Evolutionary conservation across 106 monocot genomes (phyloP), one percentile per base, ranked within the genome.

Genomic region (Dactylorhiza incarnata): DNA sequence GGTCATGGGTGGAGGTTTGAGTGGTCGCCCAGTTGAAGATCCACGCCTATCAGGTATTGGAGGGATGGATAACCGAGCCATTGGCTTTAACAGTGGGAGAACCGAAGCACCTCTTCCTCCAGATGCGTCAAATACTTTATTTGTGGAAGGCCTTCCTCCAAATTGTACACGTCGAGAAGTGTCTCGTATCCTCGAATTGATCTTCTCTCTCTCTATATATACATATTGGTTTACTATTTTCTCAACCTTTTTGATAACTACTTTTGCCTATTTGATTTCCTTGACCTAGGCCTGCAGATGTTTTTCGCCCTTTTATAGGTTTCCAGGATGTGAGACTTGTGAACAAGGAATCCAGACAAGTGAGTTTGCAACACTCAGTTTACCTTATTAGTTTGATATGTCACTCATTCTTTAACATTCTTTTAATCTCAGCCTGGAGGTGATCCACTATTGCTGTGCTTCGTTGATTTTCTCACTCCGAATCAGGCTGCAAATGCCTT

Each of bases 291-390:
- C 9, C 67, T 4, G 54, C 49, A 91, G 91, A 91, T 75, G 81
- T 91, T 66, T 91, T 91, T 62, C 84, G 88, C 26, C 91, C 88
- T 74, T 91, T 91, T 88, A 77, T 91, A 48, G 88, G 91, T 24
- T 91, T 84, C 49, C 82, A 78, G 70, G 91, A 91, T 73, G 91
- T 91, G 66, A 83, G 88, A 46, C 88, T 91, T 84, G 91, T 91
- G 66, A 88, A 78, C 74, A 91, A 91, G 76, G 91, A 86, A 55
- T 78, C 81, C 0, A 81, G 77, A 86, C 83, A 80, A 78, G 91
- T 91, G 75, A 88, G 86, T 9, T 12, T 47, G 29, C 9, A 45
- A 20, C 9, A 20, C 5, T 59, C n/a, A 19, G n/a, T 59, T 0
- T 66, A 5, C 22, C 0, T 66, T 7, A 2, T 72, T 72, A 10